Evolutionary conservation across 2,329 filamentous ascomycete genomes (phyloP).

Genomic region (Nothopassalora personata): DNA sequence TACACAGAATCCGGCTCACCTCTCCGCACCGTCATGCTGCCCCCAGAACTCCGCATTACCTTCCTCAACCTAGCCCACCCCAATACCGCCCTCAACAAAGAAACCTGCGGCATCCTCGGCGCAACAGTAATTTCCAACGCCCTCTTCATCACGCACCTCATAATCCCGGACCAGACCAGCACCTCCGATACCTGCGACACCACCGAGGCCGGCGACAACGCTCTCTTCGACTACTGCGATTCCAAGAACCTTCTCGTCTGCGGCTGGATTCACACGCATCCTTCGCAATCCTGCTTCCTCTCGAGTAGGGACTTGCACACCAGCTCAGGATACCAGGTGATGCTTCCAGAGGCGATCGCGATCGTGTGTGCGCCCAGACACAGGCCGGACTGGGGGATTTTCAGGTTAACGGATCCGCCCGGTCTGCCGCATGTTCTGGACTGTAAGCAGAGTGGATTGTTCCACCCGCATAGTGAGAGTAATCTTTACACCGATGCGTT

Average conservation of each 20-base stretch:
- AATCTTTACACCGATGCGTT: constrained; percentile 73
- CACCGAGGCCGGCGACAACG: constrained; percentile 64
- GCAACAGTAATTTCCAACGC: constrained; percentile 89
- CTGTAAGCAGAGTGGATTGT: constrained; percentile 72
- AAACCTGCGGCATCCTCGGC: constrained; percentile 93
- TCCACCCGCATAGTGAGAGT: constrained; percentile 68
- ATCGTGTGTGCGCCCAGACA: constrained; percentile 91
- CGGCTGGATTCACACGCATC: constrained; percentile 98
- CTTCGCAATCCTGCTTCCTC: constrained; percentile 96
- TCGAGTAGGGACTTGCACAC: constrained; percentile 91
- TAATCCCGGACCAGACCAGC: constrained; percentile 85
- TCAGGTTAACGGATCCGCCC: constrained; percentile 87
- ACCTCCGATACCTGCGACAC: constrained; percentile 95
- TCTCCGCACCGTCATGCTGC: constrained; percentile 82
- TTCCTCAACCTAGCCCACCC: constrained; percentile 69
- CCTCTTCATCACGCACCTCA: constrained; percentile 78
- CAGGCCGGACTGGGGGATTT: constrained; percentile 75
- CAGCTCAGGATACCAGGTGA: constrained; percentile 88
- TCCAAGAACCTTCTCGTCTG: constrained; percentile 76
- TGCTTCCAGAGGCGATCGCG: constrained; percentile 93
- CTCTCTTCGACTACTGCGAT: constrained; percentile 85
- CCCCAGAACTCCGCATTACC: constrained; percentile 62
- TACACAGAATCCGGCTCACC: constrained; percentile 86
- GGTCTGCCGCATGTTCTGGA: constrained; percentile 78
- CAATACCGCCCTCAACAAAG: constrained; percentile 77